Base-by-base conservation (phyloP, 495 filamentous ascomycete genomes). In the Penicillium arizonense region DNA sequence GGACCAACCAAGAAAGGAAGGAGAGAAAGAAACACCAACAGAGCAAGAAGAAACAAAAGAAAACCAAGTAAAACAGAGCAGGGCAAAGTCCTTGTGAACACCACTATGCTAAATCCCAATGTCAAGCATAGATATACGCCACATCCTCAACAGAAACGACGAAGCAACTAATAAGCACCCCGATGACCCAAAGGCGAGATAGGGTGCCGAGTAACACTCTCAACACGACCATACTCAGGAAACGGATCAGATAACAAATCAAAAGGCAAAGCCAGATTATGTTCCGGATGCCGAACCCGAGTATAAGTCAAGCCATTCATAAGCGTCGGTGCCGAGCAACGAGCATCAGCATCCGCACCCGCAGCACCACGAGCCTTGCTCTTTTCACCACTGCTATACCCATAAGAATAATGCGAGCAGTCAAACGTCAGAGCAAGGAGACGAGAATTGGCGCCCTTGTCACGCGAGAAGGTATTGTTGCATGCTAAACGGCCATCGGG, bases 251-350 rank as follows among this genome's bases (percentile, higher is more conserved):
- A 39, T 8, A 55, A 37, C 30, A 63, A 11, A 8, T 37, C 50
- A 48, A 52, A 60, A 2, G 55, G 36, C 32, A 55, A 57, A 4
- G 55, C 39, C 10, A 51, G 48, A 13, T 30, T 41, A 26, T 51
- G 47, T 5, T 65, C 61, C 12, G 56, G 11, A 26, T 59, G 67
- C 36, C 58, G 60, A 6, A 71, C 63, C 20, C 65, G 67, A 12
- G 59, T 69, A 38, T 78, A 77, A 1, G 64, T 60, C n/a, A 74
- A 41, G 0, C 74, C 74, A 28, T 62, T 74, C 30, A 74, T 52
- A 34, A 76, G 55, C 1, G 67, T 70, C 0, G 55, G 52, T 8
- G 59, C 57, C 5, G 56, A 48, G 21, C 32, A 53, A 2, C 58
- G 52, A 18, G 24, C 7, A 14, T 61, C 55, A 0, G 35, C 36